These are phyloP conservation scores for Xylaria castorea DNA, from an alignment of 495 filamentous ascomycete species.

Conservation along the genomic window DNA sequence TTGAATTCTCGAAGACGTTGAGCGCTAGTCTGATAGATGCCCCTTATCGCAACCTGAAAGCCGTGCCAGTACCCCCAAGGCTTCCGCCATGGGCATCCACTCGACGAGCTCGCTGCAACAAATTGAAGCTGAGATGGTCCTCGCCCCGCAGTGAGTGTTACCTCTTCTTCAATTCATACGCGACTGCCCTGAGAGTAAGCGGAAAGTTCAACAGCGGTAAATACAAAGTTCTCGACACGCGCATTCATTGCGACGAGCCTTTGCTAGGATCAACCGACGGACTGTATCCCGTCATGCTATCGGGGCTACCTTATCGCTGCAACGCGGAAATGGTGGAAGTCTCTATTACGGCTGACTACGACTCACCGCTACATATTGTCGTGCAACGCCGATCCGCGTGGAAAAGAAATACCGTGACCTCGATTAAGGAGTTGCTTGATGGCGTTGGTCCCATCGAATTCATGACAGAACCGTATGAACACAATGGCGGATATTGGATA, in stretches of 20 bases:
- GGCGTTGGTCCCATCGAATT: not conserved
- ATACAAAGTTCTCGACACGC: not conserved
- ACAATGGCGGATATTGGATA: not conserved
- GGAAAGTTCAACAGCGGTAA: constrained; percentile 1
- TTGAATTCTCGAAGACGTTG: constrained; percentile 2
- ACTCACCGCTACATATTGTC: not conserved
- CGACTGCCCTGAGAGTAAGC: not conserved
- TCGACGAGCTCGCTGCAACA: constrained; percentile 11
- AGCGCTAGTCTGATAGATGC: not conserved
- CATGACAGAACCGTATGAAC: constrained; percentile 7
- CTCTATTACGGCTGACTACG: not conserved
- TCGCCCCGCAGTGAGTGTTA: not conserved
- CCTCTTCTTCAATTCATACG: not conserved
- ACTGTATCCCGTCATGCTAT: not conserved
- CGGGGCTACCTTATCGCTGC: constrained; percentile 3
- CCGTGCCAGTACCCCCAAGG: constrained; percentile 7
- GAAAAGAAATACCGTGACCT: not conserved
- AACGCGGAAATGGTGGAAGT: not conserved
- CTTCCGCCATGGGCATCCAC: constrained; percentile 13
- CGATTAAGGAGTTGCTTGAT: not conserved
- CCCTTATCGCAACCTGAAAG: not conserved
- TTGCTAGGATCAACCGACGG: not conserved
- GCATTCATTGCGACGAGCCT: constrained; percentile 2
- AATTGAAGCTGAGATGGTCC: constrained; percentile 2
- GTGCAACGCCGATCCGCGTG: not conserved